Evolutionary conservation across 805 yeast species (phyloP), one percentile per base, ranked within the genome.

Genomic region (Naumovozyma dairenensis): DNA sequence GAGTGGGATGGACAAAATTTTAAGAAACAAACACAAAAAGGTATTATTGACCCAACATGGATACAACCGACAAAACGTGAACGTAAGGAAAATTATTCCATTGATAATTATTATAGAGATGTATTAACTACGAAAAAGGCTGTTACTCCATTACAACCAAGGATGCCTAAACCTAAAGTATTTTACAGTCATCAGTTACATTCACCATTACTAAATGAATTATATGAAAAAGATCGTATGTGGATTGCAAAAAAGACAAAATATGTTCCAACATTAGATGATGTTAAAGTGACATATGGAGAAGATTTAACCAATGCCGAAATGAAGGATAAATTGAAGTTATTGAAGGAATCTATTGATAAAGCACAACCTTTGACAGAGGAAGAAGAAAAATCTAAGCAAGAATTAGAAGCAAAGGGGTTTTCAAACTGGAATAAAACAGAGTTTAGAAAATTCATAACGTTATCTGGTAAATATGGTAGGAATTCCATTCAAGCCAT

Each of bases 151-250:
- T 65, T 71, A 9, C 80, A 79, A 2, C 94, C 94, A 17, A 73
- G 72, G 43, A 84, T 93, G 31, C 97, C 97, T 21, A 86, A 80
- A 51, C 94, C 86, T 47, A 63, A 82, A 40, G 77, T 75, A 36
- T 66, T 85, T 22, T 83, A 80, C 52, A 96, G 87, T 53, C 96
- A 87, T 59, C 98, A 92, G 59, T 83, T 92, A 49, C 82, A 71
- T 55, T 85, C 94, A 1, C 69, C 77, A 10, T 71, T 81, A 49
- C 62, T 92, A 29, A 67, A 72, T 43, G 86, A 80, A 36, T 54
- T 92, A 25, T 76, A 82, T 49, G 94, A 85, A 38, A 70, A 77
- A 57, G 97, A 92, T 51, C 77, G 79, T 48, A 75, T 80, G 36
- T 79, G 75, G 57, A 82, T 72, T 56, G 78, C 82, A 36, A 80